These are phyloP conservation scores for Cladosporium sp. DNA, from an alignment of 2,329 filamentous ascomycete genomes.

Conservation along the genomic window DNA sequence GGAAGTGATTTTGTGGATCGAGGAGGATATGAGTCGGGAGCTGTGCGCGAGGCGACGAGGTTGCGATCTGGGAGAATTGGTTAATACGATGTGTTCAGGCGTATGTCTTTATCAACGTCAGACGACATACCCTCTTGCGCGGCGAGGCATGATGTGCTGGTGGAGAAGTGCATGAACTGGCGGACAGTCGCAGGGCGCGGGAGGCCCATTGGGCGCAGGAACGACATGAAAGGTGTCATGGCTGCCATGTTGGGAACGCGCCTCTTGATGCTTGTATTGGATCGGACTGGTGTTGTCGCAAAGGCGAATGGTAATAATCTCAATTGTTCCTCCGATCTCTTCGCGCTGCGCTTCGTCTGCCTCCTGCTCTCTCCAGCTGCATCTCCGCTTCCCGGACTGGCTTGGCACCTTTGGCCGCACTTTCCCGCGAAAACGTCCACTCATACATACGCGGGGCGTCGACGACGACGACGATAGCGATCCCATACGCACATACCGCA, in stretches of 20 bases:
- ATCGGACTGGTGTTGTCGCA: constrained; percentile 3
- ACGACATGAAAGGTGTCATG: constrained; percentile 33
- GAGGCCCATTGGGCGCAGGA: constrained; percentile 38
- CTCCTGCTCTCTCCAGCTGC: background rate
- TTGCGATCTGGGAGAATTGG: constrained; percentile 24
- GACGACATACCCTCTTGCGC: constrained; percentile 25
- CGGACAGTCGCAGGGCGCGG: constrained; percentile 34
- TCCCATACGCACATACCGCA: constrained; percentile 13
- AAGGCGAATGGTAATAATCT: constrained; percentile 15
- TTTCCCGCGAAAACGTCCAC: constrained; percentile 6
- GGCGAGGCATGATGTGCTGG: constrained; percentile 22
- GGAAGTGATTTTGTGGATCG: constrained; percentile 29
- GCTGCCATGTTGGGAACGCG: constrained; percentile 23
- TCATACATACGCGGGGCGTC: constrained; percentile 1
- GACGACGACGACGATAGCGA: constrained; percentile 14
- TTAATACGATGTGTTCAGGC: constrained; percentile 9
- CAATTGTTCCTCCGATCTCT: constrained; percentile 31
- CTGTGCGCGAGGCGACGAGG: constrained; percentile 30
- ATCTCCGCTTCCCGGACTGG: background rate
- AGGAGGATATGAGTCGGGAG: constrained; percentile 30
- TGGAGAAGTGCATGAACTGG: constrained; percentile 40
- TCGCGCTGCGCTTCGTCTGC: background rate
- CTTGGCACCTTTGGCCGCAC: constrained; percentile 8
- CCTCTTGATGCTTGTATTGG: constrained; percentile 27
- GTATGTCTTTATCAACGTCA: background rate